Evolutionary conservation across 139 green algal species (phyloP).

Genomic region (Haematococcus sp.): DNA sequence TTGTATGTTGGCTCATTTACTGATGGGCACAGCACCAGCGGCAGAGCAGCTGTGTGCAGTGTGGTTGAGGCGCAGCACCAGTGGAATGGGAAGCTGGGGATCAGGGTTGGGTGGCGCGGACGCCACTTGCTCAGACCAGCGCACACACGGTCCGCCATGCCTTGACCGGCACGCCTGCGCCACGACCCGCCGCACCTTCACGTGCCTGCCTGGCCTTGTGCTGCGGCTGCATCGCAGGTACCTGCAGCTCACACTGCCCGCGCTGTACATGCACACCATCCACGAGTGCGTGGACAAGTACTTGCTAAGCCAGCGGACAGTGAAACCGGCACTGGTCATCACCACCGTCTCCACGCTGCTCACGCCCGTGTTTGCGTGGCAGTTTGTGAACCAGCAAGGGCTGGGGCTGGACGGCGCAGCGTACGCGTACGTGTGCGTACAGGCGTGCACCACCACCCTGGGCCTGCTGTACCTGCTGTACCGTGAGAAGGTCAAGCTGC

Average conservation of each 20-base stretch:
- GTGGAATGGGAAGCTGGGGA: too few species aligned
- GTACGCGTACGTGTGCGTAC: constrained; percentile 18
- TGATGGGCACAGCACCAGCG: too few species aligned
- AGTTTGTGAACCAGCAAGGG: constrained; percentile 9
- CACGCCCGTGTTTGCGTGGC: constrained; percentile 23
- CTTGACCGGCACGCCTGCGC: too few species aligned
- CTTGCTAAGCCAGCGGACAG: constrained; percentile 22
- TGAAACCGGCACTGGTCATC: constrained; percentile 22
- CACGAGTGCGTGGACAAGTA: constrained; percentile 35
- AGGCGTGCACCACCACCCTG: constrained; percentile 12
- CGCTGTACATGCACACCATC: constrained; percentile 25
- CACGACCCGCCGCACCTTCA: too few species aligned
- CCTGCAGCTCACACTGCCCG: constrained; percentile 28
- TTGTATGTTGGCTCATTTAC: too few species aligned
- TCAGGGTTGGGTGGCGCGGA: too few species aligned
- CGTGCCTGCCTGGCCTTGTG: not conserved
- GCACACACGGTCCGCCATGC: too few species aligned
- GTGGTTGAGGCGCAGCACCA: too few species aligned
- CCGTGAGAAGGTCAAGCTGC: not conserved
- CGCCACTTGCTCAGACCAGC: too few species aligned
- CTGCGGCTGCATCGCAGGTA: constrained; percentile 22
- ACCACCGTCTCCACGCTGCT: constrained; percentile 9
- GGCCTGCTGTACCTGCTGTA: constrained; percentile 18
- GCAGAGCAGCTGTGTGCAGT: too few species aligned
- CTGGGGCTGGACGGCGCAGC: constrained; percentile 32